phyloP scores from a whole-genome alignment of 2,329 filamentous ascomycete genomes.

The Pseudocercospora crystallina region DNA sequence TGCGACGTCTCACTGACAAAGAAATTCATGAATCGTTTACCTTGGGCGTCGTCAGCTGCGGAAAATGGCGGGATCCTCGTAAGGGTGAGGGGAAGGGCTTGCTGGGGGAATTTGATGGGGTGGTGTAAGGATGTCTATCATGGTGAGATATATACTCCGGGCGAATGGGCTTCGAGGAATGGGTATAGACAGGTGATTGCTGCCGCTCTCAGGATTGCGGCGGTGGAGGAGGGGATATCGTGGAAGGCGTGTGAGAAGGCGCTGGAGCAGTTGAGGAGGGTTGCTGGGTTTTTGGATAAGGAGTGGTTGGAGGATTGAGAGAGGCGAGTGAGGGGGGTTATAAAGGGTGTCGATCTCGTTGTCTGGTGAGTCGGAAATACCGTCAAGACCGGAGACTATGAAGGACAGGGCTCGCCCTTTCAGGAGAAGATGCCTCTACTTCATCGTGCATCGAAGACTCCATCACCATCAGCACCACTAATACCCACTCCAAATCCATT shows the following conservation, averaged over 20 bases:
- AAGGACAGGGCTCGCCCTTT: no score
- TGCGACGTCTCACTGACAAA: neutral
- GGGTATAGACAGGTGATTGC: neutral
- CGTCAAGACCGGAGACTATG: no score
- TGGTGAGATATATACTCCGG: no score
- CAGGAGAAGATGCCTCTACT: no score
- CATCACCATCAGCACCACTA: no score
- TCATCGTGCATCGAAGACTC: no score
- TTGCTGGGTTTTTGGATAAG: neutral
- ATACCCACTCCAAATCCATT: no score
- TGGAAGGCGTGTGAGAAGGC: neutral
- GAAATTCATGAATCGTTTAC: neutral
- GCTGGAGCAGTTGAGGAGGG: neutral
- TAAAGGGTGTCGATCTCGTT: no score
- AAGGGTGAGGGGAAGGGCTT: neutral
- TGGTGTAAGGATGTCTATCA: constrained; percentile 1
- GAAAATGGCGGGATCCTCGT: neutral
- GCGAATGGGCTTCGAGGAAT: neutral
- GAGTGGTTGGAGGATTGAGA: neutral
- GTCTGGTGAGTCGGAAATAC: no score
- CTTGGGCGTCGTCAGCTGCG: neutral
- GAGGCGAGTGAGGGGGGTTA: neutral
- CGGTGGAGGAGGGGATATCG: neutral
- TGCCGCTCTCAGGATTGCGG: neutral
- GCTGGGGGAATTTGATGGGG: constrained; percentile 1